Evolutionary conservation across 495 filamentous ascomycete genomes (phyloP).

Genomic region (Platismatia glauca): DNA sequence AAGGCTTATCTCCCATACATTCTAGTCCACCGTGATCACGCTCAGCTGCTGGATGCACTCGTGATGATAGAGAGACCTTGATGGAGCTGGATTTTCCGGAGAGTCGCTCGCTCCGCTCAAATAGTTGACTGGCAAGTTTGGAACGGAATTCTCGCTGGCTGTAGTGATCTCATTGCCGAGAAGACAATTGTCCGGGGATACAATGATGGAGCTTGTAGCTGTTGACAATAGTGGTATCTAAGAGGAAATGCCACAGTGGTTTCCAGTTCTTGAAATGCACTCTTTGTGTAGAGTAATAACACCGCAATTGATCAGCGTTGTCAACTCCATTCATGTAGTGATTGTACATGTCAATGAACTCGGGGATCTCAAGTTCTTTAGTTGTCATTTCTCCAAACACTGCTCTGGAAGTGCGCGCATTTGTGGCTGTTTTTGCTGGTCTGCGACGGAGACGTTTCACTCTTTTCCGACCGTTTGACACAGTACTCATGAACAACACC

Average conservation of each 20-base stretch:
- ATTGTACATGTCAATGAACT: neutral
- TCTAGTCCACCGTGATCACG: neutral
- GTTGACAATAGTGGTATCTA: neutral
- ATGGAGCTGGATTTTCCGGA: neutral
- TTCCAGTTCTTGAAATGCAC: neutral
- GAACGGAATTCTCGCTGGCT: too few relatives aligned
- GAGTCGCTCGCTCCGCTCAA: neutral
- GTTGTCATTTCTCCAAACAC: neutral
- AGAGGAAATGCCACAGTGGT: neutral
- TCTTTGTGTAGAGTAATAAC: neutral
- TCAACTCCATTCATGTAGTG: neutral
- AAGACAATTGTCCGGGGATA: too few relatives aligned
- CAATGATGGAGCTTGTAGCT: neutral
- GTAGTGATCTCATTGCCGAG: too few relatives aligned
- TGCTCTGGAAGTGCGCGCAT: neutral
- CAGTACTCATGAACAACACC: neutral
- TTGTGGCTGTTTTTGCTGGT: too few relatives aligned
- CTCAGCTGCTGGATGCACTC: neutral
- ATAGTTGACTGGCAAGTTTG: neutral
- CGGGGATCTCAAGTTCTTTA: neutral
- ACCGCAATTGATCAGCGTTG: neutral
- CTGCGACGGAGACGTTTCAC: too few relatives aligned
- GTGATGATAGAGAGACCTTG: neutral
- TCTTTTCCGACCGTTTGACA: too few relatives aligned
- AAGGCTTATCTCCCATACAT: too few relatives aligned